Evolutionary conservation across 495 filamentous ascomycete species (phyloP).

Genomic region (Penicillium riverlandense): DNA sequence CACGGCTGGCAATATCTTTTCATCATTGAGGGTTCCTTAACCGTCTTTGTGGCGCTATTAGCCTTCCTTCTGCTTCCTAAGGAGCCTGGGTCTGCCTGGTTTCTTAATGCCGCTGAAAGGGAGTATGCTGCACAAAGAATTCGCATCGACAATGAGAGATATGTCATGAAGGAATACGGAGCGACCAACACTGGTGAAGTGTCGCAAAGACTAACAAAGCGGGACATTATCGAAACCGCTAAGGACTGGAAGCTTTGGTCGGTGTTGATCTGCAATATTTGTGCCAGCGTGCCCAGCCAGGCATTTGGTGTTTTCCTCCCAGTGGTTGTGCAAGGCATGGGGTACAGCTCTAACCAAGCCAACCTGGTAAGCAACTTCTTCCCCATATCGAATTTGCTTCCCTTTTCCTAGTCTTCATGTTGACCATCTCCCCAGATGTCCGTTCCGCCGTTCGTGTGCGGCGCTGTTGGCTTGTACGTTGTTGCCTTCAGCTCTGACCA

Average conservation of each 20-base stretch:
- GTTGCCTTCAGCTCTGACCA: constrained; percentile 5
- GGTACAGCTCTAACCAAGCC: constrained; percentile 18
- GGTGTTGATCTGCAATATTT: constrained; percentile 47
- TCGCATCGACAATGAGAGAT: constrained; percentile 13
- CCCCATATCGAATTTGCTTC: too few species aligned
- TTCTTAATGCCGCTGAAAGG: constrained; percentile 37
- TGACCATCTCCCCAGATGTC: constrained; percentile 3
- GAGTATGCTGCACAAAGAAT: constrained; percentile 34
- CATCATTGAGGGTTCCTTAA: constrained; percentile 44
- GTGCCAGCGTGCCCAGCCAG: constrained; percentile 42
- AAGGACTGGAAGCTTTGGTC: constrained; percentile 45
- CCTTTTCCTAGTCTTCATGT: too few species aligned
- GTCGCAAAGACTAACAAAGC: constrained; percentile 20
- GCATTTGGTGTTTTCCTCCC: constrained; percentile 53
- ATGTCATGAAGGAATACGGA: neutral
- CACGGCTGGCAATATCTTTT: constrained; percentile 48
- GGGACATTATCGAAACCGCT: constrained; percentile 42
- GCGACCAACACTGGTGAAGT: neutral
- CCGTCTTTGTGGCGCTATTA: constrained; percentile 36
- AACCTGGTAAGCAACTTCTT: constrained; percentile 2
- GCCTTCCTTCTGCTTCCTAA: constrained; percentile 46
- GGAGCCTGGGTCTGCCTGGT: constrained; percentile 47
- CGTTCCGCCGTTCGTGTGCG: constrained; percentile 8
- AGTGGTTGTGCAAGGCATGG: constrained; percentile 25
- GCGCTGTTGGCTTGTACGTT: constrained; percentile 5